Conservation (phyloP, 1,139 yeast genomes). For the Geotrichum macrosporum region DNA sequence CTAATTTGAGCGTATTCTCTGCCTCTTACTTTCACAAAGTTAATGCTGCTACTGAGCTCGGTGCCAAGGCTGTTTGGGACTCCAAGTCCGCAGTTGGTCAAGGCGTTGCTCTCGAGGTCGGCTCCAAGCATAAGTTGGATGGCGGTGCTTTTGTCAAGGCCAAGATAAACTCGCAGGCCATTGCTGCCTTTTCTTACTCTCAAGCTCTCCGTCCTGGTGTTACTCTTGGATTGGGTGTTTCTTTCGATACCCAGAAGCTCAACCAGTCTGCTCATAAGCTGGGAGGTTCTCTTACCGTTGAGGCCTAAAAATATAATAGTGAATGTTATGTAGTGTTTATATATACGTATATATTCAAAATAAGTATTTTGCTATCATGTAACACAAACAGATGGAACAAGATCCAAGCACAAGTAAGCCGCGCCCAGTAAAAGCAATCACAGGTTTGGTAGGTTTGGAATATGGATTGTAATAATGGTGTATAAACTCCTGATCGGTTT, state of each 20-base stretch:
- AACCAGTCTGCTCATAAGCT: constrained; percentile 98
- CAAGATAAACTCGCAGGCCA: constrained; percentile 94
- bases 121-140: constrained; percentile 91
- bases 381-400: constrained; percentile 5
- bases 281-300: constrained; percentile 89
- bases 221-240: constrained; percentile 94
- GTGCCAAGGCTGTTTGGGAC: constrained; percentile 97
- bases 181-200: constrained; percentile 90
- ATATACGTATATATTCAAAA: constrained; percentile 2
- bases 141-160: constrained; percentile 87
- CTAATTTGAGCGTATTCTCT: constrained; percentile 84
- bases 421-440: constrained; percentile 14
- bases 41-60: constrained; percentile 86
- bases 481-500: constrained; percentile 8
- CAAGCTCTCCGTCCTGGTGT: constrained; percentile 97
- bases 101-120: constrained; percentile 82
- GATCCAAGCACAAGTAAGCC: constrained; percentile 4
- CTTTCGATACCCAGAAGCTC: constrained; percentile 92
- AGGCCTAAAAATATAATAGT: constrained; percentile 53
- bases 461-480: constrained; percentile 8
- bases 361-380: constrained; percentile 9
- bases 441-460: constrained; percentile 6
- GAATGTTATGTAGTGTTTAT: neutral
- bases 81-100: constrained; percentile 65
- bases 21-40: constrained; percentile 98